phyloP scores from a whole-genome alignment of 164 flowering plant genomes.

The Stephania japonica region DNA sequence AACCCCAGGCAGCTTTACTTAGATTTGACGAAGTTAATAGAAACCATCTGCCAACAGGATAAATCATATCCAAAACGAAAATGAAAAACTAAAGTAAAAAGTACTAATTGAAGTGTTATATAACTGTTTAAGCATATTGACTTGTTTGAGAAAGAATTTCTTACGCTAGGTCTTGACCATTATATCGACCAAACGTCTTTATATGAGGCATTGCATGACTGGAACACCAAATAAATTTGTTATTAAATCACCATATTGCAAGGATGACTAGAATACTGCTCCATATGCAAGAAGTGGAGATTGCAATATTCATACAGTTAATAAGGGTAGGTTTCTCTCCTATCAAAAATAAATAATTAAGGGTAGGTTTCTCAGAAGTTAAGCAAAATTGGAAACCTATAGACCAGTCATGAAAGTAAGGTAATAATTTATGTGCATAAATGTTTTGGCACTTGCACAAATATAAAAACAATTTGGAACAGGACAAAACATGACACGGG shows the following conservation, averaged over 20 bases:
- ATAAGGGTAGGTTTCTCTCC: too few species aligned
- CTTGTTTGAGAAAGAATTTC: conserved; percentile 17
- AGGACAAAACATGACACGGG: neutral
- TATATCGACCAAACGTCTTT: conserved; percentile 92
- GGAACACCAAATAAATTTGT: conserved; percentile 24
- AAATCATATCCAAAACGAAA: neutral
- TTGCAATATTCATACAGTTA: neutral
- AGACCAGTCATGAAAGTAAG: too few species aligned
- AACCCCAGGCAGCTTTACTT: conserved; percentile 99
- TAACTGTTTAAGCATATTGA: neutral
- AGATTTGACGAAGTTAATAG: conserved; percentile 92
- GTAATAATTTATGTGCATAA: too few species aligned
- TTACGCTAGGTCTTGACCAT: conserved; percentile 91
- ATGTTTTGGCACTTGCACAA: too few species aligned
- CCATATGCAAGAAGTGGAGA: neutral
- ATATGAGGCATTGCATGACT: conserved; percentile 99
- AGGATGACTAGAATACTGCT: neutral
- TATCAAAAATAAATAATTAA: too few species aligned
- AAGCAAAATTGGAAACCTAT: too few species aligned
- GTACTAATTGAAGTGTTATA: neutral
- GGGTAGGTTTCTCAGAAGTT: too few species aligned
- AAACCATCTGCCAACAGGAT: conserved; percentile 64
- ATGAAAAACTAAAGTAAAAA: conserved; percentile 4
- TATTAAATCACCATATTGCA: neutral
- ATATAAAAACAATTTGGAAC: too few species aligned